Conservation (phyloP, 176 grass and related monocot genomes). For the Echinochloa phyllopogon region DNA sequence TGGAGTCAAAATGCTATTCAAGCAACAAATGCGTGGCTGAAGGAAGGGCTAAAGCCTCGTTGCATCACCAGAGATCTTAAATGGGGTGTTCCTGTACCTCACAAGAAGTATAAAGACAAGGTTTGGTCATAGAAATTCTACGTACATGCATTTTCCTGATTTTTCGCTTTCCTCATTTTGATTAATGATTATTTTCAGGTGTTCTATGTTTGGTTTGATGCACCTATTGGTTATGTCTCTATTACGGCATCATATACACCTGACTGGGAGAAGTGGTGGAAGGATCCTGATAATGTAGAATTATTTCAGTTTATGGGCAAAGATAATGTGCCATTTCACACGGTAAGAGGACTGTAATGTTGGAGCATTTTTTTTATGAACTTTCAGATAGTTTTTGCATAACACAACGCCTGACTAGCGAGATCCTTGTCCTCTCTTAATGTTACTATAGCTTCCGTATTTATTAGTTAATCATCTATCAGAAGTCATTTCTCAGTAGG, state of each 20-base stretch:
- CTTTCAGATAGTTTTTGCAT: slow-evolving; percentile 15
- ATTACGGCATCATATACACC: slow-evolving; percentile 95
- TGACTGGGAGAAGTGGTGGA: slow-evolving; percentile 99
- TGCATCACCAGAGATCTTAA: slow-evolving; percentile 99
- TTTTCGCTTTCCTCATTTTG: slow-evolving; percentile 5
- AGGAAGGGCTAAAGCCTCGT: slow-evolving; percentile 88
- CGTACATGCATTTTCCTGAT: slow-evolving; percentile 8
- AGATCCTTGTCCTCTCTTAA: background rate
- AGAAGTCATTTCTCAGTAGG: background rate
- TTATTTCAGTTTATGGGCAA: slow-evolving; percentile 99
- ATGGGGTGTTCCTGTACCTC: slow-evolving; percentile 97
- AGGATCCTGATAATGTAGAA: slow-evolving; percentile 91
- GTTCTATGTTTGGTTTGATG: slow-evolving; percentile 99
- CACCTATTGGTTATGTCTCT: slow-evolving; percentile 94
- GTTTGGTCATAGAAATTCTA: slow-evolving; percentile 43
- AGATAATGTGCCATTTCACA: slow-evolving; percentile 99
- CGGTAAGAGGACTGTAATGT: slow-evolving; percentile 54
- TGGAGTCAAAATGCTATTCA: slow-evolving; percentile 99
- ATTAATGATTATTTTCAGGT: slow-evolving; percentile 64
- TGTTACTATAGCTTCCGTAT: slow-evolving; percentile 9
- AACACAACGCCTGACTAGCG: background rate
- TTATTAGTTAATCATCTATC: background rate
- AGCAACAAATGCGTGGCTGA: slow-evolving; percentile 97
- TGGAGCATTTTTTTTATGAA: slow-evolving; percentile 22
- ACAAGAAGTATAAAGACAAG: slow-evolving; percentile 96